Base-by-base conservation (phyloP, 345 rosid genomes). In the Heritiera fomes region DNA sequence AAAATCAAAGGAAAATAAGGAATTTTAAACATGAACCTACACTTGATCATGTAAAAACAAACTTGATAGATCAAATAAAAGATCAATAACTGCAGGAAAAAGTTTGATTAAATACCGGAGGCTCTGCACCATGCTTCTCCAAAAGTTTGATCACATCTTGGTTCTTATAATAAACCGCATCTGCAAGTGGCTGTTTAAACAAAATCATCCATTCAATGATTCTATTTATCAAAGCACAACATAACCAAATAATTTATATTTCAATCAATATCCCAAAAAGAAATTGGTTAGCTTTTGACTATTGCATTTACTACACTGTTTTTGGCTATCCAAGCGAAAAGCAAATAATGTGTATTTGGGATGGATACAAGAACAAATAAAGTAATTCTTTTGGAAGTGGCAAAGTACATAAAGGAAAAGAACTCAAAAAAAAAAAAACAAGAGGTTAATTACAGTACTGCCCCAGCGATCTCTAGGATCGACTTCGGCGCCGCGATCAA, bases 181-280 rank as follows among this genome's bases (percentile, higher is more conserved):
- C 96, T 53, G 94, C 94, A 75, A 93, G 94, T 83, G 96, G 98
- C 98, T 93, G 92, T 73, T 62, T 34, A 83, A 82, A 81, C 34
- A 78, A 70, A 70, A 58, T 11, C 40, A 64, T 73, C 64, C 76
- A 55, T n/a, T 73, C 49, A 55, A 73, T n/a, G 13, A 11, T 73
- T 73, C 10, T n/a, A 73, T 38, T 73, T 55, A 6, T 18, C 62
- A 38, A 38, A 53, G 63, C 28, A 55, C n/a, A 34, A 38, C 30
- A 55, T 55, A 18, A 38, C 64, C 3, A 34, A 55, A 14, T 8
- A 71, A 52, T 52, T 34, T 23, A 32, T 28, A 71, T 52, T 71
- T 52, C 45, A 70, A 49, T 30, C 7, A 47, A 23, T 49, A 12
- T 70, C 74, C 20, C 4, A 49, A 70, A 30, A 49, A 1, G 38